Conservation (phyloP, 768 basidiomycete genomes). For the Podaxis sp. region DNA sequence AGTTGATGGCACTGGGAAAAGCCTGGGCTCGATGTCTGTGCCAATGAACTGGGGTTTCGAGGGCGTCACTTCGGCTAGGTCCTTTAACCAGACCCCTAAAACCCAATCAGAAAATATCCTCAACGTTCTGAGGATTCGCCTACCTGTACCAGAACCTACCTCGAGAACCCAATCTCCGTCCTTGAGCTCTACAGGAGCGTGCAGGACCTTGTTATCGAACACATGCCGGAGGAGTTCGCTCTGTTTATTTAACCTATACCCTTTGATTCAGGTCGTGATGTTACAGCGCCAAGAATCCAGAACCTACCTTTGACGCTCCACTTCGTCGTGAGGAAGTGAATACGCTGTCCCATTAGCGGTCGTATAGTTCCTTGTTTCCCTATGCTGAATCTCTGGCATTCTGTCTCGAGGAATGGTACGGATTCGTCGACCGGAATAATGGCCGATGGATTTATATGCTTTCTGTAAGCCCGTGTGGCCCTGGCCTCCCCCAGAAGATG, state of each 20-base stretch:
- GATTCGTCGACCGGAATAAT: not conserved
- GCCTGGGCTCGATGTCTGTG: slow-evolving; percentile 3
- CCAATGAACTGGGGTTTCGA: slow-evolving; percentile 4
- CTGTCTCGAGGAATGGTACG: not conserved
- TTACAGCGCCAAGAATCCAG: not conserved
- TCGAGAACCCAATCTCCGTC: slow-evolving; percentile 9
- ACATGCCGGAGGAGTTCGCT: not conserved
- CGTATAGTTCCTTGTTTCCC: not conserved
- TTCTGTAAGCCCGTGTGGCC: not conserved
- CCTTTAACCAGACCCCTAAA: slow-evolving; percentile 1
- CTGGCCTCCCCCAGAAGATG: not conserved
- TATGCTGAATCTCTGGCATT: slow-evolving; percentile 5
- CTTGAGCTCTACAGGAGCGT: not conserved
- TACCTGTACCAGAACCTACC: slow-evolving; percentile 7
- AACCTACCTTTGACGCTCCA: slow-evolving; percentile 7
- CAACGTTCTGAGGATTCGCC: not conserved
- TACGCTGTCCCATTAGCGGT: not conserved
- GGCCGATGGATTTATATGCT: not conserved
- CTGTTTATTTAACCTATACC: slow-evolving; percentile 1
- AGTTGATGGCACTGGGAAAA: slow-evolving; percentile 4
- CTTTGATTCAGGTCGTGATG: not conserved
- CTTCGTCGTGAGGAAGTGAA: slow-evolving; percentile 8
- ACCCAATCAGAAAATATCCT: not conserved
- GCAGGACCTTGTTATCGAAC: not conserved
- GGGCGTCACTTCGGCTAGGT: not conserved